A percentile compares a stretch with the other conserved stretches of the same genome.
phyloP scores from a whole-genome alignment of 1,284 basidiomycete genomes.

The Ceratobasidium sp. region DNA sequence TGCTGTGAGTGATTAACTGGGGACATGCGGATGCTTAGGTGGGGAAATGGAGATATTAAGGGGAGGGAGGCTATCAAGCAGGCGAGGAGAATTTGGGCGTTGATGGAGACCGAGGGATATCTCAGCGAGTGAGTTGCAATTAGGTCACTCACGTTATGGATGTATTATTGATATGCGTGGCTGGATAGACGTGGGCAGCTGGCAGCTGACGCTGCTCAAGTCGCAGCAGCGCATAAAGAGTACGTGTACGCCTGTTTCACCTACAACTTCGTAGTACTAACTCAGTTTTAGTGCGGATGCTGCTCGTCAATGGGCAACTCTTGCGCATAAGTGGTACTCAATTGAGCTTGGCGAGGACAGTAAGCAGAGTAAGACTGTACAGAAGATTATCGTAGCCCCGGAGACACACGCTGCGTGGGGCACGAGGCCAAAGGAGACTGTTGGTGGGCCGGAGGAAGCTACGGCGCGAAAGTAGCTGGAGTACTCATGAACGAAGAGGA shows the following conservation, averaged over 20 bases:
- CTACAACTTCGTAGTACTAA: neutral
- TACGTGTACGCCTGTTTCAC: constrained; percentile 53
- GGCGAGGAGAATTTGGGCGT: constrained; percentile 63
- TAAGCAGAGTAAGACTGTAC: constrained; percentile 59
- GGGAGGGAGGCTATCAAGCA: constrained; percentile 62
- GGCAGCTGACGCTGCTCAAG: constrained; percentile 67
- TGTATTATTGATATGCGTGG: no score
- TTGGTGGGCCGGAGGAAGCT: constrained; percentile 42
- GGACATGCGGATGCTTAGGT: constrained; percentile 57
- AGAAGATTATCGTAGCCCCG: constrained; percentile 55
- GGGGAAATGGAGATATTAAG: constrained; percentile 59
- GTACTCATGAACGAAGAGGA: no score
- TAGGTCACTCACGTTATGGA: neutral
- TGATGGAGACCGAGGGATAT: constrained; percentile 69
- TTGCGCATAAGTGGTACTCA: constrained; percentile 64
- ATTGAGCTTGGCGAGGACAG: constrained; percentile 67
- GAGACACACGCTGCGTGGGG: constrained; percentile 62
- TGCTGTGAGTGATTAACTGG: neutral
- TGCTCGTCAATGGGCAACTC: constrained; percentile 60
- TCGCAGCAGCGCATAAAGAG: constrained; percentile 70
- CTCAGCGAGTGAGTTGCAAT: constrained; percentile 59
- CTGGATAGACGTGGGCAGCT: constrained; percentile 61
- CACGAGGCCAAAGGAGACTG: constrained; percentile 50
- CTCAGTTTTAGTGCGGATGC: constrained; percentile 56
- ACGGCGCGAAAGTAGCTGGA: no score